Percentiles rank a stretch among this genome's conserved stretches.
These are phyloP conservation scores for Hanseniaspora occidentalis DNA, from an alignment of 805 yeast genomes.

Conservation along the genomic window DNA sequence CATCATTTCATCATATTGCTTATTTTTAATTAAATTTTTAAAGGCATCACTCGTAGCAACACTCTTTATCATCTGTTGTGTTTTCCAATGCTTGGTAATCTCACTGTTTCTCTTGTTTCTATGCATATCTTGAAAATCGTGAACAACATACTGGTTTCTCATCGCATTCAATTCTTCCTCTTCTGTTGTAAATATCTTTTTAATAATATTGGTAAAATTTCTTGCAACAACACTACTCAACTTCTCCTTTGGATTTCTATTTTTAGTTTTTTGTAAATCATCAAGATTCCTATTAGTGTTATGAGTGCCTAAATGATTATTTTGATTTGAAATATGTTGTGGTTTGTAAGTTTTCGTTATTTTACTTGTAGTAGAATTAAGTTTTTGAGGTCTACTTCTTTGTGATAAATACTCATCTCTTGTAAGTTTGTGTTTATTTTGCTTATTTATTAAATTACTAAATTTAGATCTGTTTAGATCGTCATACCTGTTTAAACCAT, in stretches of 20 bases:
- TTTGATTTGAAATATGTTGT: neutral
- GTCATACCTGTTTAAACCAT: neutral
- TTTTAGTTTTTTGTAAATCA: too few species aligned
- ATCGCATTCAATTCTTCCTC: constrained; percentile 13
- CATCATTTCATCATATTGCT: constrained; percentile 18
- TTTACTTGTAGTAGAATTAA: neutral
- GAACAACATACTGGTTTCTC: constrained; percentile 6
- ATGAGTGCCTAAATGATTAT: too few species aligned
- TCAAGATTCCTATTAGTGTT: too few species aligned
- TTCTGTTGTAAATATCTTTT: constrained; percentile 13
- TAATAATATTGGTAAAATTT: too few species aligned
- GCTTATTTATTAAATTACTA: neutral
- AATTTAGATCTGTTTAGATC: neutral
- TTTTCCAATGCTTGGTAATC: constrained; percentile 2
- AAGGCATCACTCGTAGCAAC: constrained; percentile 20
- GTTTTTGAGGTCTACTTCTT: neutral
- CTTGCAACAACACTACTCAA: too few species aligned
- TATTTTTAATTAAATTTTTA: constrained; percentile 16
- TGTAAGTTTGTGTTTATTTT: neutral
- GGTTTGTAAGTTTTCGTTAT: neutral
- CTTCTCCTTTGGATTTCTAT: too few species aligned
- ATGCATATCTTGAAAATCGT: constrained; percentile 3
- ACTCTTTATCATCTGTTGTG: constrained; percentile 3
- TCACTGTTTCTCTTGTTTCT: constrained; percentile 8
- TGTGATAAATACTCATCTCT: neutral